Evolutionary conservation across 495 filamentous ascomycete species (phyloP), one percentile per base, ranked within the genome.

Genomic region (Neurospora sp.): DNA sequence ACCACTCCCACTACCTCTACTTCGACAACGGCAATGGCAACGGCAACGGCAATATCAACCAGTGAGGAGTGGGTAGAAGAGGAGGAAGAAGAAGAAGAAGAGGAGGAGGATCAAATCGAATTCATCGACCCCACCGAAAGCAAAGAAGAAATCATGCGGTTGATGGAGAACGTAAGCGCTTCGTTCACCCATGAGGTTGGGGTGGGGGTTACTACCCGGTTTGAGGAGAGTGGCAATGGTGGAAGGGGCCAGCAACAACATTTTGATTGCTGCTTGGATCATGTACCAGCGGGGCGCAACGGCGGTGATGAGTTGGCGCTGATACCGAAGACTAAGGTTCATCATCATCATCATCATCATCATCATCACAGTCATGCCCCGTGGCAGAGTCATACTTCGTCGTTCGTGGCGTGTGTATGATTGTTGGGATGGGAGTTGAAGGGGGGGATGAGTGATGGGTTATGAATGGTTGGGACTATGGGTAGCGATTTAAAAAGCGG

Each of bases 131-230:
- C 83, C 37, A 74, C 75, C 39, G 78, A 75, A 20, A 78, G 82
- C 61, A 72, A 74, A 44, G 74, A 72, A 22, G 76, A 72, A 35
- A 74, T 84, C 16, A 76, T 79, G 44, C 73, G 74, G 42, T 73
- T 84, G 70, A 82, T 84, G 75, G 81, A 83, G 31, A 76, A 79
- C 37, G 81, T 85, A 37, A 82, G 77, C 70, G 80, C 79, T 48
- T 83, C 82, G 16, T 85, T 84, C 73, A 74, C 74, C 20, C 81
- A 78, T 69, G 83, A 85, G 74, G 73, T 81, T 9, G 78, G 68
- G 16, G 41, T 68, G 20, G 40, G 73, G 6, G 41, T n/a, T 61
- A 42, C 3, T 27, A 44, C 39, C 37, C 37, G 71, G 70, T 20
- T 73, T 7, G 72, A 72, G 53, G 66, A 46, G n/a, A 48, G 46